A percentile compares a stretch with the other conserved stretches of the same genome.
Evolutionary conservation across 1,139 yeast species (phyloP).

Genomic region (Sporopachydermia cereana): DNA sequence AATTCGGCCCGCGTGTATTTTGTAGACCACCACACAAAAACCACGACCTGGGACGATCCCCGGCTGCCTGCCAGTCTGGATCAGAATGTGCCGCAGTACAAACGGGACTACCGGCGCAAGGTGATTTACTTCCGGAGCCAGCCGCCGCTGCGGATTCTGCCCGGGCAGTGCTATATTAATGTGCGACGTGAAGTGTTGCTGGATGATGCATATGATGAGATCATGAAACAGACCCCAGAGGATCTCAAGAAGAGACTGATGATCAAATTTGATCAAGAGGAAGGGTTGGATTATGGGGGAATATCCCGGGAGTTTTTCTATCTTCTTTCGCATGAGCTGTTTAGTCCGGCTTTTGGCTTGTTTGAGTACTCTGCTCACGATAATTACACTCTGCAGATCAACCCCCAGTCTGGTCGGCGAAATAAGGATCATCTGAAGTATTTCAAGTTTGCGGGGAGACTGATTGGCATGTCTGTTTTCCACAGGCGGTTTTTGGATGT

Average conservation of each 20-base stretch:
- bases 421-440: slow-evolving; percentile 75
- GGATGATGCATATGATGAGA: slow-evolving; percentile 77
- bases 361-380: slow-evolving; percentile 80
- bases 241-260: slow-evolving; percentile 72
- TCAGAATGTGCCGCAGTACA: slow-evolving; percentile 80
- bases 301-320: slow-evolving; percentile 81
- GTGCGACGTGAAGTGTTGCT: slow-evolving; percentile 76
- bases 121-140: slow-evolving; percentile 79
- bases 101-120: slow-evolving; percentile 82
- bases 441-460: slow-evolving; percentile 79
- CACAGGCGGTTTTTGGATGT: slow-evolving; percentile 81
- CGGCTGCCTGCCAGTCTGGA: slow-evolving; percentile 77
- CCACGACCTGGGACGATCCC: slow-evolving; percentile 90
- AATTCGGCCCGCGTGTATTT: slow-evolving; percentile 80
- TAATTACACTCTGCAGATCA: slow-evolving; percentile 73
- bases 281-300: slow-evolving; percentile 87
- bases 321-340: slow-evolving; percentile 74
- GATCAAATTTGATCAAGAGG: slow-evolving; percentile 84
- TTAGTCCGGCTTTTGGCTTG: slow-evolving; percentile 73
- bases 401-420: slow-evolving; percentile 73
- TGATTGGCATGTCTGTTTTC: slow-evolving; percentile 79
- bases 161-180: slow-evolving; percentile 81
- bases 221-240: slow-evolving; percentile 83
- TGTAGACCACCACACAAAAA: slow-evolving; percentile 80
- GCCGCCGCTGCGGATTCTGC: slow-evolving; percentile 73